phyloP scores from a whole-genome alignment of 768 basidiomycete species.

The Trametes cubensis region DNA sequence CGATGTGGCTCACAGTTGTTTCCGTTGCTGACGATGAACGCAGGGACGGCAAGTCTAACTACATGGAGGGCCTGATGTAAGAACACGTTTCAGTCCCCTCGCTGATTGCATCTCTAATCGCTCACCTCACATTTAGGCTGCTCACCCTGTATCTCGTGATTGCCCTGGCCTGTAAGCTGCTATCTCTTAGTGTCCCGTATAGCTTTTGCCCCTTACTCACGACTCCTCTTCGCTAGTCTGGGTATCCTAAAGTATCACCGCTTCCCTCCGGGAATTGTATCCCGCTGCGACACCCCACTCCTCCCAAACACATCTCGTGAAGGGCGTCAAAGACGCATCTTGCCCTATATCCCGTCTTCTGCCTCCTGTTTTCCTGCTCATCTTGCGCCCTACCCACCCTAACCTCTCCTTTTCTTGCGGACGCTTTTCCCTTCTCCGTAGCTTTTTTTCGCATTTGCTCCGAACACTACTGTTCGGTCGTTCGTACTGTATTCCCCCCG shows the following conservation, averaged over 20 bases:
- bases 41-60: constrained; percentile 85
- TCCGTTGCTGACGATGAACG: not conserved
- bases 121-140: constrained; percentile 27
- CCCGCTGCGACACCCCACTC: constrained; percentile 10
- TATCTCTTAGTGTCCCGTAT: not conserved
- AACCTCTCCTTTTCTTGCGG: constrained; percentile 10
- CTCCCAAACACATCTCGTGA: not conserved
- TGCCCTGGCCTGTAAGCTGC: constrained; percentile 69
- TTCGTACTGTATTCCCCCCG: constrained; percentile 9
- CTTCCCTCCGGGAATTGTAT: not conserved
- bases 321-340: not conserved
- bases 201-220: constrained; percentile 8
- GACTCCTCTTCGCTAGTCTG: constrained; percentile 41
- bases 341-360: constrained; percentile 3
- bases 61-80: constrained; percentile 87
- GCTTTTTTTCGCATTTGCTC: not conserved
- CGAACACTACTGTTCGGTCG: too few species aligned
- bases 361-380: not conserved
- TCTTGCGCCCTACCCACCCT: constrained; percentile 9
- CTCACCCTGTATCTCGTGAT: constrained; percentile 79
- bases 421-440: not conserved
- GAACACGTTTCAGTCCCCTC: constrained; percentile 31
- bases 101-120: not conserved
- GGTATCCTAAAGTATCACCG: constrained; percentile 40
- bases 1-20: too few species aligned